These are phyloP conservation scores for Stromatinia cepivora DNA, from an alignment of 2,329 filamentous ascomycete genomes.

Conservation along the genomic window DNA sequence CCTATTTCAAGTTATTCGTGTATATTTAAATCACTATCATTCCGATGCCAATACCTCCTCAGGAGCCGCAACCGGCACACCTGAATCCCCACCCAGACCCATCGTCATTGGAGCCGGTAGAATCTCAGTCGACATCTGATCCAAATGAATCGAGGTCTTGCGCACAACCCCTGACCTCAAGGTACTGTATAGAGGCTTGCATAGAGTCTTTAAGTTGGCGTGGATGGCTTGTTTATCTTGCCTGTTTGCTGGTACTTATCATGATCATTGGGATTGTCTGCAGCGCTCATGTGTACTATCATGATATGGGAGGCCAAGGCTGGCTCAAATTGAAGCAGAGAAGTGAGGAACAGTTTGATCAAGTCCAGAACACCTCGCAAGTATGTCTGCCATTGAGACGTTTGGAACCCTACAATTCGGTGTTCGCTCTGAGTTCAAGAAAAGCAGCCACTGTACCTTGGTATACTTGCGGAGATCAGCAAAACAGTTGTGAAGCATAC, in stretches of 20 bases:
- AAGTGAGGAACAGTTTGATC: not conserved
- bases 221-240: slow-evolving; percentile 29
- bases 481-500: slow-evolving; percentile 36
- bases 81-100: slow-evolving; percentile 21
- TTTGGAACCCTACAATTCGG: slow-evolving; percentile 11
- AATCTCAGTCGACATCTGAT: slow-evolving; percentile 29
- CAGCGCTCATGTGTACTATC: slow-evolving; percentile 34
- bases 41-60: slow-evolving; percentile 28
- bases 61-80: slow-evolving; percentile 21
- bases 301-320: slow-evolving; percentile 34
- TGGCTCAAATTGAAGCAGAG: slow-evolving; percentile 29
- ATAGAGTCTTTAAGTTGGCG: slow-evolving; percentile 25
- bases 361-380: not conserved
- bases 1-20: slow-evolving; percentile 23
- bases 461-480: slow-evolving; percentile 39
- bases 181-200: slow-evolving; percentile 9
- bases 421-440: slow-evolving; percentile 14
- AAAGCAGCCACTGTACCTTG: slow-evolving; percentile 31
- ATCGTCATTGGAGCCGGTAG: slow-evolving; percentile 14
- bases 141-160: slow-evolving; percentile 18
- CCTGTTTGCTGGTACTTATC: slow-evolving; percentile 26
- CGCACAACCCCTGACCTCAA: slow-evolving; percentile 13
- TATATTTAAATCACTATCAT: slow-evolving; percentile 19
- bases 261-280: slow-evolving; percentile 35
- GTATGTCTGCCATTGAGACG: slow-evolving; percentile 35